Conservation (phyloP, 345 rosid genomes). For the Arabidopsis arenosa region DNA sequence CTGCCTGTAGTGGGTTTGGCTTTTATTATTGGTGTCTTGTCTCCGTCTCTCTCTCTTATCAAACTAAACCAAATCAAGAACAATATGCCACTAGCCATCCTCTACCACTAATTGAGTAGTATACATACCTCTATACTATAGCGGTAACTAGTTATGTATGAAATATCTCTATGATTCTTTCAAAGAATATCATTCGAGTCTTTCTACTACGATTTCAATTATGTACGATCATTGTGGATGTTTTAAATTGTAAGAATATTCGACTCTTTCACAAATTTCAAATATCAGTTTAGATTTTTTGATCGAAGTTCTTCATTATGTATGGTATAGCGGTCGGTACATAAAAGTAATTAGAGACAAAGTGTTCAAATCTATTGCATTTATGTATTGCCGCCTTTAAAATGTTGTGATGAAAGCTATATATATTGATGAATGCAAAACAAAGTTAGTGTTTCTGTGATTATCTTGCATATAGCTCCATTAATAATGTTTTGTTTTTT, state of each 20-base stretch:
- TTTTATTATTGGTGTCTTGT: constrained; percentile 46
- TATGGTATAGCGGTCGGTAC: neutral
- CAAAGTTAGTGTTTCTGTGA: neutral
- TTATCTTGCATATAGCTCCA: neutral
- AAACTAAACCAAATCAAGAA: constrained; percentile 14
- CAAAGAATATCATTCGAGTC: neutral
- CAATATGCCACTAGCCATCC: constrained; percentile 5
- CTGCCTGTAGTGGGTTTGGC: constrained; percentile 40
- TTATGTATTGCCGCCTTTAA: neutral
- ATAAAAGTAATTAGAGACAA: neutral
- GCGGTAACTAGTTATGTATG: neutral
- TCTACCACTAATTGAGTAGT: neutral
- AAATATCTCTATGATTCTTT: neutral
- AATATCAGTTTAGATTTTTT: neutral
- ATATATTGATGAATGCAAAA: neutral
- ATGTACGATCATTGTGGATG: neutral
- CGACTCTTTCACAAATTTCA: neutral
- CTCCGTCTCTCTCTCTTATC: constrained; percentile 25
- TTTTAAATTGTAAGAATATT: neutral
- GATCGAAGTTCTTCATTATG: neutral
- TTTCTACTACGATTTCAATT: neutral
- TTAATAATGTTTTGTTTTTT: neutral
- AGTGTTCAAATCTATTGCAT: neutral
- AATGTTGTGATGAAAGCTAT: neutral
- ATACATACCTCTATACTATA: neutral